phyloP scores from a whole-genome alignment of 2,329 filamentous ascomycete species.

The Thelonectria rubi region DNA sequence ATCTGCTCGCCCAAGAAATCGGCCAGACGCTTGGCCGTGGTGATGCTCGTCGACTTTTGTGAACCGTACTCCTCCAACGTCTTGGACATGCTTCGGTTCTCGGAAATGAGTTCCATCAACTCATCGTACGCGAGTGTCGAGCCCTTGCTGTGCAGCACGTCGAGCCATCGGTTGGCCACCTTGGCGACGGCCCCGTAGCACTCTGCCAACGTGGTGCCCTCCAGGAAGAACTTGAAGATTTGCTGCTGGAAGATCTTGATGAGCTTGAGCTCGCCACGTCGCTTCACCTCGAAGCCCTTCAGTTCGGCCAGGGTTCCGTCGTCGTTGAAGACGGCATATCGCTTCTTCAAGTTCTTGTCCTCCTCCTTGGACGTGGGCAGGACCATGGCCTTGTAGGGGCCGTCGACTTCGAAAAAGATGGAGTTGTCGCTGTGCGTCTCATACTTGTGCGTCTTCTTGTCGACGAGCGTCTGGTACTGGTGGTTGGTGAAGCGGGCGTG shows the following conservation, averaged over 20 bases:
- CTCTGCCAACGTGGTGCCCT: slow-evolving; percentile 85
- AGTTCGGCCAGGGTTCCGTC: slow-evolving; percentile 94
- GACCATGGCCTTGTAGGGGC: slow-evolving; percentile 97
- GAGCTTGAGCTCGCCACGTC: slow-evolving; percentile 95
- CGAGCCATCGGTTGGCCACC: slow-evolving; percentile 95
- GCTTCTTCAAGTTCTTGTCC: slow-evolving; percentile 99
- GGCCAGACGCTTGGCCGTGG: slow-evolving; percentile 90
- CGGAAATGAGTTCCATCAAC: slow-evolving; percentile 98
- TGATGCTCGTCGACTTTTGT: slow-evolving; percentile 99
- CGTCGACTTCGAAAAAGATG: slow-evolving; percentile 99
- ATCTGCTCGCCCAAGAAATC: slow-evolving; percentile 98
- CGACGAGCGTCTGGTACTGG: slow-evolving; percentile 91
- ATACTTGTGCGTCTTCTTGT: slow-evolving; percentile 84
- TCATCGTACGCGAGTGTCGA: slow-evolving; percentile 94
- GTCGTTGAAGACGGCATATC: slow-evolving; percentile 98
- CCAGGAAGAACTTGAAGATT: slow-evolving; percentile 99
- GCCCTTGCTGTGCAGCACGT: slow-evolving; percentile 90
- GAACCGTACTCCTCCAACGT: slow-evolving; percentile 93
- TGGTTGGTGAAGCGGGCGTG: slow-evolving; percentile 96
- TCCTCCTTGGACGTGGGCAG: slow-evolving; percentile 97
- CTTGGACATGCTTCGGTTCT: slow-evolving; percentile 98
- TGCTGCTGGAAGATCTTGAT: slow-evolving; percentile 99
- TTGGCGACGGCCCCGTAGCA: slow-evolving; percentile 93
- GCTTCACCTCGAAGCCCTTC: slow-evolving; percentile 97
- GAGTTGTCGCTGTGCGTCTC: slow-evolving; percentile 98